Conservation (phyloP, 164 flowering plant species). For the Paratinospora sagittata region DNA sequence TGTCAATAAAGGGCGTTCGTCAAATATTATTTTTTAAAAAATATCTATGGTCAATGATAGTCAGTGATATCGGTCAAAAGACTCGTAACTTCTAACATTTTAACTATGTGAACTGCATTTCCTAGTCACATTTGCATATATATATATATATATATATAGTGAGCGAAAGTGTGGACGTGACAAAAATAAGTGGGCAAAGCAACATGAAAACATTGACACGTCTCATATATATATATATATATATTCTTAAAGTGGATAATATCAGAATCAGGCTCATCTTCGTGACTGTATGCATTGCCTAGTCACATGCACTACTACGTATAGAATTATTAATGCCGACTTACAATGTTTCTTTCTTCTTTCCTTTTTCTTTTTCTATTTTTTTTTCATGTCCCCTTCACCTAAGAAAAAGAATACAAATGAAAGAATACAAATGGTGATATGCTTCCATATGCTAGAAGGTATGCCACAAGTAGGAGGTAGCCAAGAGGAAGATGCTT, state of each 20-base stretch:
- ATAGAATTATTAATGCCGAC: background rate
- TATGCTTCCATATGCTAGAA: background rate
- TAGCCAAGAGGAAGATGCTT: background rate
- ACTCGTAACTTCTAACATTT: too few species aligned
- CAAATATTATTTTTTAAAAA: too few species aligned
- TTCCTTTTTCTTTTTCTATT: too few species aligned
- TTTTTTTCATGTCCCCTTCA: background rate
- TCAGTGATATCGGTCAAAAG: too few species aligned
- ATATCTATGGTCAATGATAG: background rate
- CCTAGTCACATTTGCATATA: background rate
- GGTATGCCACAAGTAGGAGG: background rate
- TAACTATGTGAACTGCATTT: background rate
- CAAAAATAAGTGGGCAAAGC: background rate
- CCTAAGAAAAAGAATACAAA: background rate
- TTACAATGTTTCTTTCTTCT: background rate
- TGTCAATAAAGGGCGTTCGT: too few species aligned
- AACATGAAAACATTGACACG: too few species aligned
- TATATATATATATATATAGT: too few species aligned
- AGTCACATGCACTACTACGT: slow-evolving; percentile 8
- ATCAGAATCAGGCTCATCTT: background rate
- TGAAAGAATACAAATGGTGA: background rate
- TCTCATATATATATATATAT: too few species aligned
- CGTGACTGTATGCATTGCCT: background rate
- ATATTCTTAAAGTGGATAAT: background rate
- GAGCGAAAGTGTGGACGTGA: background rate